Evolutionary conservation across 2,329 filamentous ascomycete genomes (phyloP).

Genomic region (Pyrenophora graminea): DNA sequence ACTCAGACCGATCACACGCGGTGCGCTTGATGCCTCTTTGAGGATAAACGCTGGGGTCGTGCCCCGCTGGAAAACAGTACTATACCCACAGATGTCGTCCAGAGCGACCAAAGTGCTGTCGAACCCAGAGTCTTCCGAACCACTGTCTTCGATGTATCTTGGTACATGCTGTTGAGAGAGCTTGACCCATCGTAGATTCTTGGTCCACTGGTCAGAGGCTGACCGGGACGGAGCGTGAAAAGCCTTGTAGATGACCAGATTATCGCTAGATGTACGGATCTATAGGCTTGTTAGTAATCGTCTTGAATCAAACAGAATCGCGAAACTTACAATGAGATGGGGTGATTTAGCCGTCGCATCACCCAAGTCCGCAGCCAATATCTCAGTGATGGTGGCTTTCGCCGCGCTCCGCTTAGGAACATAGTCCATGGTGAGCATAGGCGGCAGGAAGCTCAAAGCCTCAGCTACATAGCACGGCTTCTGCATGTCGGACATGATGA

Average conservation of each 20-base stretch:
- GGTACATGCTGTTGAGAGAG: conserved; percentile 70
- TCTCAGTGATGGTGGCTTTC: conserved; percentile 75
- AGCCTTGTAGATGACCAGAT: conserved; percentile 86
- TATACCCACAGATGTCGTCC: conserved; percentile 74
- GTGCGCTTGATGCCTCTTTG: conserved; percentile 76
- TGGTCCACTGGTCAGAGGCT: conserved; percentile 53
- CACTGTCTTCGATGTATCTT: conserved; percentile 56
- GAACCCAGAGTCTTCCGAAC: conserved; percentile 52
- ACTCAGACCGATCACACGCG: conserved; percentile 74
- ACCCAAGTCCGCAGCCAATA: conserved; percentile 83
- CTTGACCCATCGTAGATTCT: conserved; percentile 75
- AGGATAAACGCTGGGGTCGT: conserved; percentile 79
- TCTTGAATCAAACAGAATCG: too few relatives aligned
- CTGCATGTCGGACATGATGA: conserved; percentile 72
- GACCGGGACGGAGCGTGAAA: conserved; percentile 58
- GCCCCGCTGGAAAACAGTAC: conserved; percentile 81
- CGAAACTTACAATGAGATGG: conserved; percentile 74
- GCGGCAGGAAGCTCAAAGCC: conserved; percentile 76
- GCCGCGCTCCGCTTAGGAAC: conserved; percentile 69
- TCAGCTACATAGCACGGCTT: conserved; percentile 75
- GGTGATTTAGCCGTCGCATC: conserved; percentile 71
- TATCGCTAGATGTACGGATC: conserved; percentile 78
- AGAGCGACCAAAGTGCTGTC: conserved; percentile 61
- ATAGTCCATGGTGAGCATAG: conserved; percentile 73
- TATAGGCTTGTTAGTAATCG: conserved; percentile 41